These are phyloP conservation scores for Ganoderma sinense DNA, from an alignment of 1,284 basidiomycete species.

Conservation along the genomic window DNA sequence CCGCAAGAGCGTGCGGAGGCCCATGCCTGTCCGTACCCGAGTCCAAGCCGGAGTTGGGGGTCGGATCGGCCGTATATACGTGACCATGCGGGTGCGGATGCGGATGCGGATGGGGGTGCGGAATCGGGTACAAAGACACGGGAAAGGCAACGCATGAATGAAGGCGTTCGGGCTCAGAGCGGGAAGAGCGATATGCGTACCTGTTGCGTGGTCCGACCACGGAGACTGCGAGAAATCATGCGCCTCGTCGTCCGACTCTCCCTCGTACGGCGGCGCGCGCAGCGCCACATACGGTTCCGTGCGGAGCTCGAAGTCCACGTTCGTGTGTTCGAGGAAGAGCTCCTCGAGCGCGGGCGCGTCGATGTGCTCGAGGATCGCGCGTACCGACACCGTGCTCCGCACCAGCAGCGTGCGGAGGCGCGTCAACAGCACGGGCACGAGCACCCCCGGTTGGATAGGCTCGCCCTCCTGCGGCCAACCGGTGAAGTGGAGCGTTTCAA, in stretches of 20 bases:
- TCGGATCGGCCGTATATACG: neutral
- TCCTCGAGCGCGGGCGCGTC: slow-evolving; percentile 61
- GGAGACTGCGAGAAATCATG: slow-evolving; percentile 76
- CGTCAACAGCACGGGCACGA: slow-evolving; percentile 54
- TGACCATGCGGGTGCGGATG: neutral
- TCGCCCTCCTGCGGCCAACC: slow-evolving; percentile 60
- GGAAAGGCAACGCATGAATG: neutral
- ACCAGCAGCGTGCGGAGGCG: slow-evolving; percentile 62
- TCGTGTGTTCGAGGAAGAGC: slow-evolving; percentile 70
- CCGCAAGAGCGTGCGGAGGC: slow-evolving; percentile 66
- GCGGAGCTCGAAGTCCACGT: slow-evolving; percentile 61
- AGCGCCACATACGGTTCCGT: slow-evolving; percentile 32
- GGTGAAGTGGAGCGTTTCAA: slow-evolving; percentile 62
- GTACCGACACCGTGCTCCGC: slow-evolving; percentile 64
- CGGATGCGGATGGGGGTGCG: too few species aligned
- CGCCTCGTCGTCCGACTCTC: slow-evolving; percentile 77
- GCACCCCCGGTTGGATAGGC: slow-evolving; percentile 41
- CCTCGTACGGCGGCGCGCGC: slow-evolving; percentile 48
- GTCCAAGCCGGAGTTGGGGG: neutral
- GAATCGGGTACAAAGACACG: neutral
- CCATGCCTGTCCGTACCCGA: slow-evolving; percentile 57
- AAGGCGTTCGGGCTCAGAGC: neutral
- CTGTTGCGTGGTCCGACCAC: slow-evolving; percentile 74
- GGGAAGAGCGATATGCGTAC: neutral
- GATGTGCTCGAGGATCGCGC: slow-evolving; percentile 67